Evolutionary conservation across 1,139 yeast genomes (phyloP).

Genomic region (Candida labiduridarum): DNA sequence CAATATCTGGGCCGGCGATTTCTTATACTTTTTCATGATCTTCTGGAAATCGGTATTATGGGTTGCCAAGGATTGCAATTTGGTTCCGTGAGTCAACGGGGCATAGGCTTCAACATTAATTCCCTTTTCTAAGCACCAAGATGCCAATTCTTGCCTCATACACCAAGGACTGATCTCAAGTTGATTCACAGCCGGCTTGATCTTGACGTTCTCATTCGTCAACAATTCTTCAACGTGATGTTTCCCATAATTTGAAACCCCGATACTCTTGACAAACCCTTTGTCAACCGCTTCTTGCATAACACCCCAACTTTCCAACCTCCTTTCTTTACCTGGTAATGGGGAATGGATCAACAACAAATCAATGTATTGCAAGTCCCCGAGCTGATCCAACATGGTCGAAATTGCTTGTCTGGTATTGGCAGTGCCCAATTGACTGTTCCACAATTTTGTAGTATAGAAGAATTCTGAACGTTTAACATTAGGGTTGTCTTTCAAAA

Average conservation of each 20-base stretch:
- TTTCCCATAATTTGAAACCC: conserved; percentile 72
- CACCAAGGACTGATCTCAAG: conserved; percentile 80
- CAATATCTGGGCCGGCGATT: conserved; percentile 34
- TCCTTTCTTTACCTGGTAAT: conserved; percentile 48
- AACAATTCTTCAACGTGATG: conserved; percentile 61
- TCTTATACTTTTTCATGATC: conserved; percentile 27
- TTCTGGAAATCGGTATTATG: conserved; percentile 15
- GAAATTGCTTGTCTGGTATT: conserved; percentile 30
- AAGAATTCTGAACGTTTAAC: conserved; percentile 61
- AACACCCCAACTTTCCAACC: conserved; percentile 61
- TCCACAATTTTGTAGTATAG: conserved; percentile 56
- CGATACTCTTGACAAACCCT: conserved; percentile 59
- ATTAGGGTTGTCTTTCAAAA: conserved; percentile 53
- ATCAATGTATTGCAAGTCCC: conserved; percentile 50
- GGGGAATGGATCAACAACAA: conserved; percentile 64
- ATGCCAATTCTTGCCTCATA: conserved; percentile 64
- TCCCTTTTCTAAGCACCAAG: conserved; percentile 45
- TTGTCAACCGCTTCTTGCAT: conserved; percentile 65
- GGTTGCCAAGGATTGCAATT: conserved; percentile 17
- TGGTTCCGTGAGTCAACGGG: conserved; percentile 41
- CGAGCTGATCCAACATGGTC: conserved; percentile 28
- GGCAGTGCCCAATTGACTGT: conserved; percentile 32
- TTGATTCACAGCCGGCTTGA: conserved; percentile 63
- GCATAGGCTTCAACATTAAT: conserved; percentile 43
- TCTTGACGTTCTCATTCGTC: conserved; percentile 51